A percentile compares a stretch with the other conserved stretches of the same genome.
These are phyloP conservation scores for rapeseed (Brassica napus) DNA, from an alignment of 345 rosid genomes.

Conservation along the genomic window DNA sequence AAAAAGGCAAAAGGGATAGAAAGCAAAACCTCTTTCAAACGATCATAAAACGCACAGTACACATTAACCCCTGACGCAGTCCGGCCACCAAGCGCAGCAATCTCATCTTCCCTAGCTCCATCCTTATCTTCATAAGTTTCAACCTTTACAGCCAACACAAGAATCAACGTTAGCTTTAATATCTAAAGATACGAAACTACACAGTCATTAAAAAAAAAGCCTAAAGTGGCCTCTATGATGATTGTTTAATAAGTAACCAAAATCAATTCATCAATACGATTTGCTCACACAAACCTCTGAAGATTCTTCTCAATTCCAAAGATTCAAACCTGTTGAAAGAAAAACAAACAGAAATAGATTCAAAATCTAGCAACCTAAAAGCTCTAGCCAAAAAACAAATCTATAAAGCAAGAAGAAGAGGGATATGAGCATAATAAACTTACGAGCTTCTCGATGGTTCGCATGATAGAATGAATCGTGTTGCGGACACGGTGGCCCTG, in stretches of 20 bases:
- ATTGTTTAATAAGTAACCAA: not conserved
- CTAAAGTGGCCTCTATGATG: too few species aligned
- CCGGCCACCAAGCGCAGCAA: constrained; percentile 90
- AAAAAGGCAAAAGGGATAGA: not conserved
- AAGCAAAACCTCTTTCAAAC: constrained; percentile 76
- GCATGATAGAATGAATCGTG: constrained; percentile 65
- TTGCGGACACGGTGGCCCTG: constrained; percentile 93
- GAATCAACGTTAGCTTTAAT: constrained; percentile 18
- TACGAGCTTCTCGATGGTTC: constrained; percentile 72
- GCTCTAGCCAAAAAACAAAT: too few species aligned
- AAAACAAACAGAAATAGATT: not conserved
- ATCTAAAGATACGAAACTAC: not conserved
- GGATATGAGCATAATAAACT: not conserved
- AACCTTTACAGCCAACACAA: constrained; percentile 47
- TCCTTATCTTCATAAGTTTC: constrained; percentile 89
- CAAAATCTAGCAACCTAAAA: not conserved
- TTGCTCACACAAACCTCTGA: not conserved
- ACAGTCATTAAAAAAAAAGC: too few species aligned
- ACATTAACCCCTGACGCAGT: constrained; percentile 71
- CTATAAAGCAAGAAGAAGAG: too few species aligned
- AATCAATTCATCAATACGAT: not conserved
- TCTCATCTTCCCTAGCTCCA: constrained; percentile 84
- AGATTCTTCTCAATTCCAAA: not conserved
- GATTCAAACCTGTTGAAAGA: not conserved
- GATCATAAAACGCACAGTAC: constrained; percentile 84